Base-by-base conservation (phyloP, 1,284 basidiomycete species). In the Schizophyllum commune region DNA sequence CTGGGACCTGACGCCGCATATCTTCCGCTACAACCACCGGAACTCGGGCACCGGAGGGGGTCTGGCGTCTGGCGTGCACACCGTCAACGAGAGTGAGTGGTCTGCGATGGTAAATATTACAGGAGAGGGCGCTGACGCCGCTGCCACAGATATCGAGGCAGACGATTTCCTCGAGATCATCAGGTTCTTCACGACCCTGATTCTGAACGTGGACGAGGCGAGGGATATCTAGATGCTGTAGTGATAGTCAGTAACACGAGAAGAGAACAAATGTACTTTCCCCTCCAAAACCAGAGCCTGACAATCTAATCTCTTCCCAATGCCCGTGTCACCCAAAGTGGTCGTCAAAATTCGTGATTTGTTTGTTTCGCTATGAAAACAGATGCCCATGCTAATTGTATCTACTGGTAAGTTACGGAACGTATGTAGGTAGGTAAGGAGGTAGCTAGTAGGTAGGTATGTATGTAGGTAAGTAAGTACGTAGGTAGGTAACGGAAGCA, bases 71-170 rank as follows among this genome's bases (percentile, higher is more conserved):
- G 80, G 80, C 4, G 75, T 86, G 32, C 90, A 91, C 70, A 89
- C 89, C 0, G 82, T 87, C 52, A 82, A 87, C 63, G 85, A 88
- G 75, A 74, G 80, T 76, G 65, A 65, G 75, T 67, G 8, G 15
- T 33, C 5, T 19, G 47, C 55, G 6, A 11, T 8, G 61, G 20
- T 7, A 34, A 20, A 47, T 47, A n/a, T 56, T 20, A 21, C 58
- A n/a, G 7, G 58, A 57, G 9, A 7, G 58, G 51, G 15, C 33
- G 1, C 21, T 54, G 57, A 34, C 21, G 51, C 61, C 52, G 67
- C 55, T 61, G 51, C 19, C 55, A 21, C 55, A 80, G 73, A 68
- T 61, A 68, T 76, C 58, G 62, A 68, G 15, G 70, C 71, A 5
- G 75, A 78, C 61, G 61, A 72, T 0, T 77, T 79, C 55, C 61